Base-by-base conservation (phyloP, 73 alveolate genomes). In the Breviolum minutum region DNA sequence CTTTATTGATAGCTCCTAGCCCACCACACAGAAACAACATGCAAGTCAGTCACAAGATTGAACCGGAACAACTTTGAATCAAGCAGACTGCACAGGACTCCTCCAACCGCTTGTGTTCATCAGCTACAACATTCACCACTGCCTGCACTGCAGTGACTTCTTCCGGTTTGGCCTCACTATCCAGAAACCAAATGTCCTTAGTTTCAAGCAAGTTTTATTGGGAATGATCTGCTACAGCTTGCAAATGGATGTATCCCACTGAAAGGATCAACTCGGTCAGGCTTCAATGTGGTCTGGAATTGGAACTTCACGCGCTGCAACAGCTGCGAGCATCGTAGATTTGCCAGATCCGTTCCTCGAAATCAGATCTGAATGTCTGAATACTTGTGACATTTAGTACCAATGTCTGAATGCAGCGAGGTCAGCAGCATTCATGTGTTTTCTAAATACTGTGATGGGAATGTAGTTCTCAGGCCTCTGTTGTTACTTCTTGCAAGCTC, bases 311-410 rank as follows among this genome's bases (percentile, higher is more conserved):
- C 99, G 99, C 68, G 99, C 99, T 30, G 99, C 99, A 48, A 99
- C 99, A 32, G 99, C 99, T 89, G 99, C 99, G 54, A 99, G 99
- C 97, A 99, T 99, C 13, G 99, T 99, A 29, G 99, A 99, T 99
- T 99, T 99, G 40, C 99, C 99, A 62, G 99, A 99, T 89, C 99
- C 99, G 94, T 99, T 99, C 99, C 99, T 88, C 7, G 48, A 68
- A 80, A n/a, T 6, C 69, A 48, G 27, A 8, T 40, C 54, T 40
- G 54, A 40, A 40, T 40, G 1, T 40, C 54, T 40, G 54, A 40
- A 40, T 40, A 40, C 3, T 40, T 40, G 54, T 40, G 54, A 40
- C 54, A 40, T 40, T 40, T 3, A 40, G 54, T 40, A 40, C 54
- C 54, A 40, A 3, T 17, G 24, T 14, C 8, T 68, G n/a, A 2